A percentile compares a stretch with the other conserved stretches of the same genome.
Conservation (phyloP, 192 early-diverging fungal genomes). For the Podila clonocystis region DNA sequence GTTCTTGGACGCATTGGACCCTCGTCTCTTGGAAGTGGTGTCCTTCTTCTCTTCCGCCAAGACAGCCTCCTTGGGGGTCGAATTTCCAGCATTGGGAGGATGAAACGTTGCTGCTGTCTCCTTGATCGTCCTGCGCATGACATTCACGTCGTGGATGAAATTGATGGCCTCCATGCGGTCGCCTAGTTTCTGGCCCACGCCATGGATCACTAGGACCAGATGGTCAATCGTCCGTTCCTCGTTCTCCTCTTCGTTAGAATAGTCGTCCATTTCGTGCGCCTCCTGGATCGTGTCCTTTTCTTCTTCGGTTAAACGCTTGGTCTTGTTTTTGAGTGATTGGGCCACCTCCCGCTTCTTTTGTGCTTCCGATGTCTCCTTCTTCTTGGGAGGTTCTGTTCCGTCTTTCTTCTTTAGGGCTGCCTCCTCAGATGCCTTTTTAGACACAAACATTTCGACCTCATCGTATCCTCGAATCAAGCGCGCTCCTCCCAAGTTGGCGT, state of each 20-base stretch:
- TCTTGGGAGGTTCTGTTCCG: conserved; percentile 29
- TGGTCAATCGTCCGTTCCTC: conserved; percentile 80
- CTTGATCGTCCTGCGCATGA: conserved; percentile 75
- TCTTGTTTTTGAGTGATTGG: conserved; percentile 44
- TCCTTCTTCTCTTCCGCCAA: conserved; percentile 11
- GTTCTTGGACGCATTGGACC: conserved; percentile 19
- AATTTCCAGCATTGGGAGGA: conserved; percentile 26
- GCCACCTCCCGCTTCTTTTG: conserved; percentile 35
- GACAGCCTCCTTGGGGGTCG: conserved; percentile 11
- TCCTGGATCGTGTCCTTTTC: conserved; percentile 54
- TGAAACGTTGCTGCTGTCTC: conserved; percentile 48
- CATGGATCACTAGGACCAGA: conserved; percentile 85
- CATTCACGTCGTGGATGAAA: conserved; percentile 76
- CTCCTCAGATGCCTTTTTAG: conserved; percentile 52
- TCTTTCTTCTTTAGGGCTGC: conserved; percentile 51
- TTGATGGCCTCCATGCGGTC: conserved; percentile 76
- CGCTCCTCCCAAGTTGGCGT: conserved; percentile 71
- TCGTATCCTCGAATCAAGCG: conserved; percentile 78
- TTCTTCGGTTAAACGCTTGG: conserved; percentile 41
- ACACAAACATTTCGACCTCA: conserved; percentile 69
- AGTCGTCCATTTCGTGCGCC: conserved; percentile 58
- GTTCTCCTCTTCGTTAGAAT: conserved; percentile 60
- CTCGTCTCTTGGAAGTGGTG: conserved; percentile 12
- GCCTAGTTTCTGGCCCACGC: conserved; percentile 87
- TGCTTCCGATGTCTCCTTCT: conserved; percentile 45